phyloP scores from a whole-genome alignment of 2,329 filamentous ascomycete genomes.

The Simplicillium sp. region DNA sequence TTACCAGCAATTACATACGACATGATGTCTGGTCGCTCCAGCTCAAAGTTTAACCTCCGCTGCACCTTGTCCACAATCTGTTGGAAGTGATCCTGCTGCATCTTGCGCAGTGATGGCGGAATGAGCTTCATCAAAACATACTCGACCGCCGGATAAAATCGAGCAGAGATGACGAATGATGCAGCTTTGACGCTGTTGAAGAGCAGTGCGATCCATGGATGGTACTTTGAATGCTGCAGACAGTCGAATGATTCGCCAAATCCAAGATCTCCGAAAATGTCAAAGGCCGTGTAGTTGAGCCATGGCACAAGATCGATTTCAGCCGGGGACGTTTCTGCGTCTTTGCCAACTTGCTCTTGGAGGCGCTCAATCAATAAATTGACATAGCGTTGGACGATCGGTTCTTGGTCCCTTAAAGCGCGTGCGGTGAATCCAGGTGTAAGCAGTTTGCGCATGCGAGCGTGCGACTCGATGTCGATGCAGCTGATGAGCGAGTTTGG shows the following conservation, averaged over 20 bases:
- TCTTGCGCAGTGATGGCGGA: too few relatives aligned
- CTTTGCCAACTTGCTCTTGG: conserved; percentile 2
- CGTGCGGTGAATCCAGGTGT: too few relatives aligned
- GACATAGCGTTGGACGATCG: conserved; percentile 15
- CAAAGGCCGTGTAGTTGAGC: conserved; percentile 8
- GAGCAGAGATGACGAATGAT: background rate
- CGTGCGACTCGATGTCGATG: conserved; percentile 15
- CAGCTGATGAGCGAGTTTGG: conserved; percentile 15
- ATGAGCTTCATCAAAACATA: too few relatives aligned
- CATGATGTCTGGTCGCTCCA: too few relatives aligned
- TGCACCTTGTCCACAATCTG: too few relatives aligned
- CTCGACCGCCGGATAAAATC: too few relatives aligned
- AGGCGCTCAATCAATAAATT: conserved; percentile 14
- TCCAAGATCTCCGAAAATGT: conserved; percentile 11
- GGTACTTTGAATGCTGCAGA: conserved; percentile 6
- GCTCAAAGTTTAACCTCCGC: too few relatives aligned
- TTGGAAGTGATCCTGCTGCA: too few relatives aligned
- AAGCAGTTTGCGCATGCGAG: conserved; percentile 8
- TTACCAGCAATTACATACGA: too few relatives aligned
- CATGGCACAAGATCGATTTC: background rate
- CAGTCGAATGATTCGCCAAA: conserved; percentile 12
- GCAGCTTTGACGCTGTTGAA: conserved; percentile 5
- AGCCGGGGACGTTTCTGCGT: too few relatives aligned
- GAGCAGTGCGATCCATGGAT: conserved; percentile 8
- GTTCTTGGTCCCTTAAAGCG: conserved; percentile 17